Evolutionary conservation across 1,139 yeast species (phyloP), one percentile per base, ranked within the genome.

Genomic region (Wickerhamiella infanticola): DNA sequence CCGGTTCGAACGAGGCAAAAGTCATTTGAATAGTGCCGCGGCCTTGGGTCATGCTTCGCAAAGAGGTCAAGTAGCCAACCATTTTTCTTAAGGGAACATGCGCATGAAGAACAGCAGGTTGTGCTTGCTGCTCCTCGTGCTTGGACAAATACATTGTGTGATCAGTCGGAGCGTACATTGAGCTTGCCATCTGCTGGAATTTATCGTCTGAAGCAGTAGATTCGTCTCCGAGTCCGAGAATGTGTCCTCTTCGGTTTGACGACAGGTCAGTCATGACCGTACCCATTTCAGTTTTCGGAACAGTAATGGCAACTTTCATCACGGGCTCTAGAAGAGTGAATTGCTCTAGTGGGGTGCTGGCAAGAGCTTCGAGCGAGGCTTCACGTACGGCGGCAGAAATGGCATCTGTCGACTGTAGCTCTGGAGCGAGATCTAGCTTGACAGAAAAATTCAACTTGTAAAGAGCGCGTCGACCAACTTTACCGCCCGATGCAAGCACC

Each of bases 31-130:
- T 85, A 1, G 79, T 74, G 3, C 93, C 95, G 45, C 95, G 70
- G 1, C 98, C 98, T 58, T 85, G 88, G 0, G 97, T 88, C 55
- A 86, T 67, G 38, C 94, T 79, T 57, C 97, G 67, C 42, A 90
- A 65, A 48, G 75, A 77, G 5, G 79, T 77, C 46, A 85, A 70
- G 59, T 90, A 90, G 1, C 96, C 95, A 46, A 88, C 74, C 95
- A 90, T 86, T 52, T 81, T 94, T 51, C 80, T 72, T 55, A 90
- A 67, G 7, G 98, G 97, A 0, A 88, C 88, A 48, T 73, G 75
- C 0, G 95, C 95, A 13, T 68, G 66, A 37, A 88, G 74, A 3
- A 74, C 65, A 56, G 64, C 45, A 44, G 48, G 51, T 24, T 52
- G 35, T 54, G 52, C 13, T 50, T 49, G 42, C 47, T 46, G 26